Conservation (phyloP, 768 basidiomycete species). For the Lactarius akahatsu region DNA sequence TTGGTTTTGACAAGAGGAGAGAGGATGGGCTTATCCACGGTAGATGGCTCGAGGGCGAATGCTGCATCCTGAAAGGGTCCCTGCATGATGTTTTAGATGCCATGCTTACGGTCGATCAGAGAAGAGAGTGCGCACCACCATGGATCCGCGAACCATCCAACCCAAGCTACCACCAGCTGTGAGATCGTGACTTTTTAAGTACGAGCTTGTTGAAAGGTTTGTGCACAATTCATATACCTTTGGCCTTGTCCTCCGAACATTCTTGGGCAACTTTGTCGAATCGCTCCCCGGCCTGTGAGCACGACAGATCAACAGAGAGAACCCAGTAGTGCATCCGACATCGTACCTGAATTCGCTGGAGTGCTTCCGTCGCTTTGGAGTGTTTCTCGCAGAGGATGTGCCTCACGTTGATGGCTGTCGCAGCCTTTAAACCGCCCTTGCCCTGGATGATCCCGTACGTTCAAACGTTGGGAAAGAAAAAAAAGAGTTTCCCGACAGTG, state of each 20-base stretch:
- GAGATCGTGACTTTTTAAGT: constrained; percentile 10
- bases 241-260: constrained; percentile 90
- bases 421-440: constrained; percentile 68
- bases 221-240: constrained; percentile 46
- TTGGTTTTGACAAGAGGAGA: constrained; percentile 79
- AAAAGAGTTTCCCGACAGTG: background rate
- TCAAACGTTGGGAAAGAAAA: background rate
- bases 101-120: background rate
- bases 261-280: constrained; percentile 91
- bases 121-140: constrained; percentile 56
- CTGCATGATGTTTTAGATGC: constrained; percentile 37
- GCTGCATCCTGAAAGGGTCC: constrained; percentile 84
- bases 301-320: background rate
- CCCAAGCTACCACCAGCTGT: constrained; percentile 82
- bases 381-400: constrained; percentile 90
- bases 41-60: constrained; percentile 75
- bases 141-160: constrained; percentile 84
- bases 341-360: constrained; percentile 73
- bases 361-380: constrained; percentile 72
- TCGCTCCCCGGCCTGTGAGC: constrained; percentile 67
- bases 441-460: constrained; percentile 37
- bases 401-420: constrained; percentile 80
- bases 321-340: background rate
- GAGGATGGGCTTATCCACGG: constrained; percentile 71
- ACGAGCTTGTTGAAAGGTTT: background rate